Evolutionary conservation across 2,329 filamentous ascomycete genomes (phyloP), one percentile per base, ranked within the genome.

Genomic region (Neofusicoccum umdonicola): DNA sequence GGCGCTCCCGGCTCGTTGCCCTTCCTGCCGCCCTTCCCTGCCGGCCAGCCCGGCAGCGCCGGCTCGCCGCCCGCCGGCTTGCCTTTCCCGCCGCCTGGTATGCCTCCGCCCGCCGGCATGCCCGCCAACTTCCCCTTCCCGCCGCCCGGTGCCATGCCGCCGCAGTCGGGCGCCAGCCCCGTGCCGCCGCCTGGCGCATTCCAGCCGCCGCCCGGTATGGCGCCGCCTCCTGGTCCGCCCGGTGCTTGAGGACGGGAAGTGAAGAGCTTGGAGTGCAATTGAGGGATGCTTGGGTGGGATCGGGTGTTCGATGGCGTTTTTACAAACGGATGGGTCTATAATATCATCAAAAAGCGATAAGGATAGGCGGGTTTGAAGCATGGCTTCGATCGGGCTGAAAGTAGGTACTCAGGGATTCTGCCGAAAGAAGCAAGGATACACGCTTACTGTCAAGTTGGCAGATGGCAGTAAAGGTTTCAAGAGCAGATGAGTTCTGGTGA

Each of bases 11-110:
- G 66, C 15, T 48, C 54, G 35, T 65, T 68, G 54, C 70, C 73
- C 12, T 75, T 76, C 65, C 74, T 74, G 1, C 64, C 64, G 60
- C 56, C 54, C 11, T 69, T 71, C 34, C 70, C 72, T 13, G 31
- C 27, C 45, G 51, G 48, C 39, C 17, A 15, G 39, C 54, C 56
- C 8, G 56, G 41, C 4, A 65, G 62, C 3, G 71, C 72, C 2
- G 71, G 63, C 67, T 77, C 69, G 15, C 77, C 75, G 11, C 74
- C 75, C 4, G 71, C 71, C 27, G 74, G 73, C n/a, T 75, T 77
- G 71, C 78, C 75, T 1, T 78, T 78, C 65, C 77, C 77, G 34
- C 78, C 78, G 17, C 78, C 78, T 8, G 58, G 58, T 6, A 52
- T 52, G 37, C 44, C 52, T n/a, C 51, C 62, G 41, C 67, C 66